Evolutionary conservation across 208 protist genomes (phyloP).

Genomic region (Leishmania turanica): DNA sequence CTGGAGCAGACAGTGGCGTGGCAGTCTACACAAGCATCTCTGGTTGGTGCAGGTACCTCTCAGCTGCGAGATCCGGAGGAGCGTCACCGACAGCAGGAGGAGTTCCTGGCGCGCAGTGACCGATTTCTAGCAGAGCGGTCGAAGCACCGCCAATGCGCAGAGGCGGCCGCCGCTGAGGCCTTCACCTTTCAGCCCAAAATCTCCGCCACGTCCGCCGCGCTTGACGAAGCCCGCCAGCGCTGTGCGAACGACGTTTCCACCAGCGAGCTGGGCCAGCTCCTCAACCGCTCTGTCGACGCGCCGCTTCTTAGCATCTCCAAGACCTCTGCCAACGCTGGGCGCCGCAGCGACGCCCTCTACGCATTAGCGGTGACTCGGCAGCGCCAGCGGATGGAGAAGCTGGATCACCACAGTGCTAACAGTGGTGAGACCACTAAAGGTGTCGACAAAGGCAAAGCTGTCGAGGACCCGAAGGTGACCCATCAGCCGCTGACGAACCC

Average conservation of each 20-base stretch:
- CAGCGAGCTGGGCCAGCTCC: constrained; percentile 12
- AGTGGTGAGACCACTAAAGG: no score
- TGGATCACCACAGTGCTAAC: not conserved
- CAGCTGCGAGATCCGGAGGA: constrained; percentile 7
- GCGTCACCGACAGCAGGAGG: constrained; percentile 27
- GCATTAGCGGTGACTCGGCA: constrained; percentile 22
- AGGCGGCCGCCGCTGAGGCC: constrained; percentile 23
- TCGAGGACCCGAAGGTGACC: not conserved
- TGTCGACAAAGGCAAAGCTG: not conserved
- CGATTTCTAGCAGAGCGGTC: constrained; percentile 45
- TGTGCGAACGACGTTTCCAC: not conserved
- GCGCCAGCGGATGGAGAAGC: constrained; percentile 5
- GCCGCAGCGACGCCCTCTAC: constrained; percentile 32
- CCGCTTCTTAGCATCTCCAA: constrained; percentile 2
- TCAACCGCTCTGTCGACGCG: constrained; percentile 5
- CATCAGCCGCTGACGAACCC: constrained; percentile 64
- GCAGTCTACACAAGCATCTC: constrained; percentile 4
- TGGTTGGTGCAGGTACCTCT: not conserved
- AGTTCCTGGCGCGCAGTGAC: constrained; percentile 48
- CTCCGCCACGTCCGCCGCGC: constrained; percentile 57
- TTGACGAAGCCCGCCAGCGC: constrained; percentile 41
- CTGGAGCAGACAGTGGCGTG: constrained; percentile 22
- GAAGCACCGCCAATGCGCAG: constrained; percentile 33
- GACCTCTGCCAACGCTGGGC: not conserved
- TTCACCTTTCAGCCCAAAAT: constrained; percentile 67